These are phyloP conservation scores for Kalaharituber pfeilii DNA, from an alignment of 2,329 filamentous ascomycete species.

Conservation along the genomic window DNA sequence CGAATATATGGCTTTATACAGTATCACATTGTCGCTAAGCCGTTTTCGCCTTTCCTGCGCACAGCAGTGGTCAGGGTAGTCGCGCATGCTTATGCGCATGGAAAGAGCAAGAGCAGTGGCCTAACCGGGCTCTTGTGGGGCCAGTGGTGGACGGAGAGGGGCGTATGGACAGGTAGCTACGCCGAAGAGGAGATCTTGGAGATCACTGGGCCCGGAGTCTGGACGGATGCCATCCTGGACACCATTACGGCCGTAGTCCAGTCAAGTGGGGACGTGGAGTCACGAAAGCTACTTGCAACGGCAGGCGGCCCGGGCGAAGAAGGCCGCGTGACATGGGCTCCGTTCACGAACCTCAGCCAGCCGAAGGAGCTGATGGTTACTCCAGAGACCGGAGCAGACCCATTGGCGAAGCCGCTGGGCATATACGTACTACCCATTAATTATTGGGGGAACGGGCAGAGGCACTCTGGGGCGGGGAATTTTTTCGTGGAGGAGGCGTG, in stretches of 20 bases:
- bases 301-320: neutral
- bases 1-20: conserved; percentile 26
- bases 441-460: conserved; percentile 27
- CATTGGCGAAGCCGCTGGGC: conserved; percentile 2
- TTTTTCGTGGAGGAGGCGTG: conserved; percentile 24
- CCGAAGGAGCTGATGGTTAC: neutral
- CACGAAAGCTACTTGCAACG: neutral
- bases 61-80: conserved; percentile 25
- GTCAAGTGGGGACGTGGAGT: conserved; percentile 16
- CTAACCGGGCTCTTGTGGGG: neutral
- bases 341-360: neutral
- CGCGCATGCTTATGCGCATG: conserved; percentile 24
- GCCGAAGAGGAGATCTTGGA: conserved; percentile 24
- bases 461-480: conserved; percentile 24
- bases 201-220: conserved; percentile 26
- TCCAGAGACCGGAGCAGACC: conserved; percentile 3
- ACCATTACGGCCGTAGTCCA: conserved; percentile 7
- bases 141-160: conserved; percentile 9
- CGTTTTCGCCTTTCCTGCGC: conserved; percentile 26
- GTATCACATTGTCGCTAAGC: conserved; percentile 26
- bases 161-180: conserved; percentile 18
- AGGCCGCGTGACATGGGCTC: neutral
- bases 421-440: conserved; percentile 3
- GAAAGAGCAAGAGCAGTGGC: neutral
- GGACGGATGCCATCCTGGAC: conserved; percentile 23